Base-by-base conservation (phyloP, 73 alveolate species). In the Symbiodinium natans region DNA sequence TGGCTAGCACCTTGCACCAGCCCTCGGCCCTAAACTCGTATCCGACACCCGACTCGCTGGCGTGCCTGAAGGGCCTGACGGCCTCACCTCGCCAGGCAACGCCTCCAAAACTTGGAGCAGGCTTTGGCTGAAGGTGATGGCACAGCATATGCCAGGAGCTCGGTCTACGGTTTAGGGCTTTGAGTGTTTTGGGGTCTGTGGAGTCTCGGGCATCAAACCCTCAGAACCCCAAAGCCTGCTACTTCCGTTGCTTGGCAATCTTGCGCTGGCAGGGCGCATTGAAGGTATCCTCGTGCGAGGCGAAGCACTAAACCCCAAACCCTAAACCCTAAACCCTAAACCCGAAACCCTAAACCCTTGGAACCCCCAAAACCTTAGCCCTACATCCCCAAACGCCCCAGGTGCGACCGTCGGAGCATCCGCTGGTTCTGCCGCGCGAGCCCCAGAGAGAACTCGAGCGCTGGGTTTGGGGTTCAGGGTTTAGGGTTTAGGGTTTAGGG, bases 341-440 rank as follows among this genome's bases (percentile, higher is more conserved):
- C 36, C 5, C 75, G 17, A 13, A 3, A 59, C 75, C 19, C 19
- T 11, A 3, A 3, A 7, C 5, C 8, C 31, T 9, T 59, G 3
- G 19, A 3, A 19, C 33, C 33, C 33, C 8, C 33, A 6, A n/a
- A 19, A 19, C 7, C 5, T n/a, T 59, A 3, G 33, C 7, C 33
- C 33, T 19, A n/a, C 36, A 68, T 59, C 34, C 27, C 34, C 19
- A 29, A 6, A 23, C 27, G 43, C 2, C 1, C 13, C 40, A 89
- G 95, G 97, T 90, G 74, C 75, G 63, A 13, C 97, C 97, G 3
- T 68, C 88, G 9, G 88, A 90, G 54, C 97, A 90, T 90, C 97
- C 97, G 11, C 41, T 90, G 46, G 97, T 73, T 31, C 33, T 41
- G 56, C 87, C 89, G 97, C 33, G 40, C 31, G 75, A 77, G 68